Evolutionary conservation across 352 stramenopile genomes (phyloP).

Genomic region (Pythium aphanidermatum): DNA sequence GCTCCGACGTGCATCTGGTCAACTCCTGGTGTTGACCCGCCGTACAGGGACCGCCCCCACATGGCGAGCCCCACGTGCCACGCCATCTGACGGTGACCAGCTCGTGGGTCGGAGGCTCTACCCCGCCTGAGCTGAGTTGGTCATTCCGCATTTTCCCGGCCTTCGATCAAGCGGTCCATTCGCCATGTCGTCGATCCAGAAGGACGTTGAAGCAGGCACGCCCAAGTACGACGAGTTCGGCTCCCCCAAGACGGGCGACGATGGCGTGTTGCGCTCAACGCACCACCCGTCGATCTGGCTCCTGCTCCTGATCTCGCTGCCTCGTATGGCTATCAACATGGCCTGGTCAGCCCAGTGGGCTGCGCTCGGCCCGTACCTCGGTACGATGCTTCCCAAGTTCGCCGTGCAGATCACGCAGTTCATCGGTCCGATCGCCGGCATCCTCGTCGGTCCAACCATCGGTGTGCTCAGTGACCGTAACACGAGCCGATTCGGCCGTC

Average conservation of each 20-base stretch:
- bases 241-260: not conserved
- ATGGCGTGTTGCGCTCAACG: conserved; percentile 7
- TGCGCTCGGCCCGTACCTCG: conserved; percentile 46
- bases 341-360: conserved; percentile 55
- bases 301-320: conserved; percentile 44
- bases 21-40: too few species aligned
- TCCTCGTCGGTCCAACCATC: conserved; percentile 41
- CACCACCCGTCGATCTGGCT: conserved; percentile 20
- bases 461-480: conserved; percentile 47
- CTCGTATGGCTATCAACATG: conserved; percentile 54
- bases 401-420: conserved; percentile 50
- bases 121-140: too few species aligned
- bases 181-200: too few species aligned
- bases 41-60: too few species aligned
- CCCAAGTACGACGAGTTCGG: conserved; percentile 18
- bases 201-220: too few species aligned
- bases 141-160: too few species aligned
- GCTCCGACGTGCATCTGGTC: too few species aligned
- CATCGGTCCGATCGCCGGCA: conserved; percentile 37
- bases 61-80: too few species aligned
- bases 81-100: too few species aligned
- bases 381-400: conserved; percentile 36
- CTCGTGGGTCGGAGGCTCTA: too few species aligned
- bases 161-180: too few species aligned
- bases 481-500: conserved; percentile 29